phyloP scores from a whole-genome alignment of 116 monocot species.

The Trichopus zeylanicus region DNA sequence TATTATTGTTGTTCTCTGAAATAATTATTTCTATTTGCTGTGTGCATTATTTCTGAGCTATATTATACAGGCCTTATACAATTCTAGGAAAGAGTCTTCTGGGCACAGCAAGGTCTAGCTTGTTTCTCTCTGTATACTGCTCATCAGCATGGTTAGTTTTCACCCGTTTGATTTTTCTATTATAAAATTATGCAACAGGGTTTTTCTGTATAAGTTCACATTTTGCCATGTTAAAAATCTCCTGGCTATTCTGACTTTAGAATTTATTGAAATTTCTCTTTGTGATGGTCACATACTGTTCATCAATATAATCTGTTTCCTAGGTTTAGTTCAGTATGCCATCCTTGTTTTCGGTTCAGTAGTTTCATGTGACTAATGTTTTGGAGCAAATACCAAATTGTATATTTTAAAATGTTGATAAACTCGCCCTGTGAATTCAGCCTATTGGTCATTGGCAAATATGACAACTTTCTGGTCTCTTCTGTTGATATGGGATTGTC shows the following conservation, averaged over 20 bases:
- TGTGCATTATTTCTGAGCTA: background rate
- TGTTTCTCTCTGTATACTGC: slow-evolving; percentile 86
- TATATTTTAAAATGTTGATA: too few relatives aligned
- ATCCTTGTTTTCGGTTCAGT: too few relatives aligned
- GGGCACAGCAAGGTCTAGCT: slow-evolving; percentile 85
- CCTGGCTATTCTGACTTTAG: background rate
- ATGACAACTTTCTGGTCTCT: background rate
- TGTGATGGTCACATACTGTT: too few relatives aligned
- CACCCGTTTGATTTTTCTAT: background rate
- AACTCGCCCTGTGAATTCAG: too few relatives aligned
- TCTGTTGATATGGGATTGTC: background rate
- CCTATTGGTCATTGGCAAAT: background rate
- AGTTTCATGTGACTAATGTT: too few relatives aligned
- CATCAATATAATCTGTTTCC: too few relatives aligned
- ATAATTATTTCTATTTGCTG: background rate
- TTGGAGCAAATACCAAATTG: too few relatives aligned
- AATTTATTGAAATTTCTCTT: background rate
- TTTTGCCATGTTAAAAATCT: too few relatives aligned
- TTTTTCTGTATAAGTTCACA: too few relatives aligned
- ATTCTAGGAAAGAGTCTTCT: slow-evolving; percentile 77
- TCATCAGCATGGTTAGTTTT: slow-evolving; percentile 84
- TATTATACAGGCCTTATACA: slow-evolving; percentile 54
- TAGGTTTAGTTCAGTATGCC: too few relatives aligned
- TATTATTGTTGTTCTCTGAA: background rate
- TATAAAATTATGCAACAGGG: too few relatives aligned